Evolutionary conservation across 176 grass and related monocot genomes (phyloP).

Genomic region (Oryza australiensis): DNA sequence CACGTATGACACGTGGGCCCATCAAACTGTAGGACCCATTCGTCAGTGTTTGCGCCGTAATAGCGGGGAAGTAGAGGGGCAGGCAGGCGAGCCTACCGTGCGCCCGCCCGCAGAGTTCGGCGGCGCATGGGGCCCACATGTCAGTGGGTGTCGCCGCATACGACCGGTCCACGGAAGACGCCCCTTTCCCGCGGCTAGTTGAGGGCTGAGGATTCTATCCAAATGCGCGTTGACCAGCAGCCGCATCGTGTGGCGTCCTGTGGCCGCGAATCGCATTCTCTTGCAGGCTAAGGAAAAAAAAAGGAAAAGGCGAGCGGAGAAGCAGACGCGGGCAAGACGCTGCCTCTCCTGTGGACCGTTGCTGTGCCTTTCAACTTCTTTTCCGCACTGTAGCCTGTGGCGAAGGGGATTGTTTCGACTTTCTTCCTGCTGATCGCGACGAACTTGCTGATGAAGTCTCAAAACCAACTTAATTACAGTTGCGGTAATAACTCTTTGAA

Average conservation of each 20-base stretch:
- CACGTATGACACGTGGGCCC: constrained; percentile 23
- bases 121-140: neutral
- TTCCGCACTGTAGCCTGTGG: neutral
- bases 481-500: too few species aligned
- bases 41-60: neutral
- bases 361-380: neutral
- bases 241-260: neutral
- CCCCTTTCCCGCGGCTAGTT: too few species aligned
- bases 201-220: too few species aligned
- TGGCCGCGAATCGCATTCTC: neutral
- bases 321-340: constrained; percentile 27
- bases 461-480: too few species aligned
- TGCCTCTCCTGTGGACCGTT: constrained; percentile 3
- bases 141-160: neutral
- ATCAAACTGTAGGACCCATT: fast-evolving
- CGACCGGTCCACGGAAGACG: too few species aligned
- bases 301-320: neutral
- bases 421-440: neutral
- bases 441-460: neutral
- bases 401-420: neutral
- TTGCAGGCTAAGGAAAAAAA: constrained; percentile 32
- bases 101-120: too few species aligned
- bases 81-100: too few species aligned
- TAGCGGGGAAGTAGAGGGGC: too few species aligned
- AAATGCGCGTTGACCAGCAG: neutral